A percentile compares a stretch with the other conserved stretches of the same genome.
phyloP scores from a whole-genome alignment of 306 rosid genomes.

The Dryas octopetala region DNA sequence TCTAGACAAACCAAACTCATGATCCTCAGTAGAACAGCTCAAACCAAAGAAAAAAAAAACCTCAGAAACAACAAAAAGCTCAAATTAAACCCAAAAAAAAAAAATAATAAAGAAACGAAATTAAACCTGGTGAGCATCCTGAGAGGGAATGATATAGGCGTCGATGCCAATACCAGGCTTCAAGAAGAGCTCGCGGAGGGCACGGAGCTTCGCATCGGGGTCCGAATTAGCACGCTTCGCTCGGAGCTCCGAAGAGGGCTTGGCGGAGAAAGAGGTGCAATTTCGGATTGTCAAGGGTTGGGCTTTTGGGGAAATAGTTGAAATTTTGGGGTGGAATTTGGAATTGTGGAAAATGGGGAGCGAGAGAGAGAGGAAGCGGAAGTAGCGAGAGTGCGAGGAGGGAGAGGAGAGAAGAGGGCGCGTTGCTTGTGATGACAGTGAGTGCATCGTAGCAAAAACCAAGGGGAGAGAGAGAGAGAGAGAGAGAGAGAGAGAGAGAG shows the following conservation, averaged over 20 bases:
- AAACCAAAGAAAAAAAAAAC: not conserved
- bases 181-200: conserved; percentile 71
- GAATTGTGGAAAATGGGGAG: conserved; percentile 32
- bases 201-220: conserved; percentile 60
- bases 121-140: conserved; percentile 92
- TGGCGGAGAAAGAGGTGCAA: conserved; percentile 66
- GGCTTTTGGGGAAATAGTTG: conserved; percentile 24
- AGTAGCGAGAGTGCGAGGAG: conserved; percentile 24
- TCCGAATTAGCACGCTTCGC: conserved; percentile 28
- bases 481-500: not conserved
- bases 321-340: conserved; percentile 24
- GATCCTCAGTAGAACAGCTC: not conserved
- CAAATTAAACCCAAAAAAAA: not conserved
- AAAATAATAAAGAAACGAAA: not conserved
- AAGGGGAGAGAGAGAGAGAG: no score
- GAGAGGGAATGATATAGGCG: conserved; percentile 87
- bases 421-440: conserved; percentile 43
- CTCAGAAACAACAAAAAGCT: not conserved
- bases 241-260: conserved; percentile 67
- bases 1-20: not conserved
- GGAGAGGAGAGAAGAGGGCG: conserved; percentile 36
- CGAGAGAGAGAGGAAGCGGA: conserved; percentile 33
- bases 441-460: conserved; percentile 33
- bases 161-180: conserved; percentile 60
- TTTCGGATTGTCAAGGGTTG: conserved; percentile 35